A percentile compares a stretch with the other conserved stretches of the same genome.
These are phyloP conservation scores for Stagonosporopsis tanaceti DNA, from an alignment of 2,329 filamentous ascomycete genomes.

Conservation along the genomic window DNA sequence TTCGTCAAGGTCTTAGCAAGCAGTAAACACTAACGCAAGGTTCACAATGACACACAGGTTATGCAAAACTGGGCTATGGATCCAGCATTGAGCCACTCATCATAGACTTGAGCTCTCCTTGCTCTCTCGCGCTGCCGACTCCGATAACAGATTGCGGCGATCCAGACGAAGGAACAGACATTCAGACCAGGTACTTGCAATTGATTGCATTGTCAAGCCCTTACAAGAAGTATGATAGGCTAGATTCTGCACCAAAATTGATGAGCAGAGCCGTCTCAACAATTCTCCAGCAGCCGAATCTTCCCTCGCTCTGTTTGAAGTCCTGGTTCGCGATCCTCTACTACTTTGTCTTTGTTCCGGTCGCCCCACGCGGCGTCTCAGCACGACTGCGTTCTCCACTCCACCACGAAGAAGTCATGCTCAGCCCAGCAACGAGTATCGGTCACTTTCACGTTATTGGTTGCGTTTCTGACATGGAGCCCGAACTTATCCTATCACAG, in stretches of 20 bases:
- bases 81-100: not conserved
- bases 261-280: not conserved
- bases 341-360: not conserved
- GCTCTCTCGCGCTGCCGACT: not conserved
- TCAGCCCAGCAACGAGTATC: not conserved
- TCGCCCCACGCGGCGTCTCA: not conserved
- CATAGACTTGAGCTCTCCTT: not conserved
- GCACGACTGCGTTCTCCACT: not conserved
- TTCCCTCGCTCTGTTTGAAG: not conserved
- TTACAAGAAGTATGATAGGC: no score
- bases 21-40: not conserved
- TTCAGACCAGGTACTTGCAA: not conserved
- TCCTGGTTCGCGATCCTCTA: not conserved
- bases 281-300: not conserved
- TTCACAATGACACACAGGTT: not conserved
- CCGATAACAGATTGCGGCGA: not conserved
- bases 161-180: not conserved
- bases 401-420: not conserved
- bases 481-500: not conserved
- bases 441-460: not conserved
- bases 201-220: not conserved
- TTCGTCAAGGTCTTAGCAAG: no score
- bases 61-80: not conserved
- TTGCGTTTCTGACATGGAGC: not conserved
- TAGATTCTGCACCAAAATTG: not conserved